Percentiles rank a stretch among this genome's conserved stretches.
Conservation (phyloP, 345 rosid species). For the Murraya koenigii region DNA sequence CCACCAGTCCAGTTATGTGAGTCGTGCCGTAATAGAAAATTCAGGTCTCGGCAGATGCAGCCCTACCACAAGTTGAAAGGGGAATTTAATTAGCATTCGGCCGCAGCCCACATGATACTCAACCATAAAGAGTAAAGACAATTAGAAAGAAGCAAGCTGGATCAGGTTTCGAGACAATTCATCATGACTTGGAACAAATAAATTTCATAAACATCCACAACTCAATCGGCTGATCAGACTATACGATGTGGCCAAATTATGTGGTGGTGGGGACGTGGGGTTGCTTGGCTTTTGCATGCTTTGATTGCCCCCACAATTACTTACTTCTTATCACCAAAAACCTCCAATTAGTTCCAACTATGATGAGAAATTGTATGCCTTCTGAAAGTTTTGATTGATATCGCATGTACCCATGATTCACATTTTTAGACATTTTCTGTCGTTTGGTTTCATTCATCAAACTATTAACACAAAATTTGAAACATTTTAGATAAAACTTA, state of each 20-base stretch:
- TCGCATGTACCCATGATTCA: too few relatives aligned
- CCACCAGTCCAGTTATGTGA: background rate
- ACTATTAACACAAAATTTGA: too few relatives aligned
- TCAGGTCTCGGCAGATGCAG: background rate
- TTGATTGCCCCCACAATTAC: background rate
- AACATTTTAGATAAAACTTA: too few relatives aligned
- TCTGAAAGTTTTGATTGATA: too few relatives aligned
- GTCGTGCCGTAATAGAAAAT: background rate
- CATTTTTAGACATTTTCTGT: too few relatives aligned
- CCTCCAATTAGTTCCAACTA: too few relatives aligned
- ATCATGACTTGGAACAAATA: background rate
- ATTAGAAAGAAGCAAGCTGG: background rate
- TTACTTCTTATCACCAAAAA: too few relatives aligned
- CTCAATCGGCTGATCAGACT: background rate
- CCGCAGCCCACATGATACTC: background rate
- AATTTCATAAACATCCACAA: background rate
- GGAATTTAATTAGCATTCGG: background rate
- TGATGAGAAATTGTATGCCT: too few relatives aligned
- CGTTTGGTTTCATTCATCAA: too few relatives aligned
- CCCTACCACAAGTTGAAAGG: background rate
- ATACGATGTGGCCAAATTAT: background rate
- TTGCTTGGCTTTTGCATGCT: background rate
- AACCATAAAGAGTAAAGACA: background rate
- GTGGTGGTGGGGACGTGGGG: too few relatives aligned
- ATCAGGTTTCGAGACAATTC: background rate